phyloP scores from a whole-genome alignment of 2,329 filamentous ascomycete species.

The Dactylellina cionopaga region DNA sequence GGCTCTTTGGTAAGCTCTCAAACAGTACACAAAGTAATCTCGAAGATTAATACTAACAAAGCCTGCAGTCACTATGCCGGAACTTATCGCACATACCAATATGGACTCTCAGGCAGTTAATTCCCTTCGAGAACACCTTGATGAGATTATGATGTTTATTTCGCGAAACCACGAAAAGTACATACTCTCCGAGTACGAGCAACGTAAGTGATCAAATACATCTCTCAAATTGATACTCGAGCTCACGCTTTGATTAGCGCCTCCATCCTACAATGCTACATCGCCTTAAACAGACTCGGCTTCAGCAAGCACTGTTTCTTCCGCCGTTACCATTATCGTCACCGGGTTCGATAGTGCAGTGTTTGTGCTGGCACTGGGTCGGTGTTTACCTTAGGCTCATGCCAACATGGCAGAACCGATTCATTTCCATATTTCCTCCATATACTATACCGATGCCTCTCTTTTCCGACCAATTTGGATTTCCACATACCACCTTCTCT shows the following conservation, averaged over 20 bases:
- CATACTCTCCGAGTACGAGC: slow-evolving; percentile 81
- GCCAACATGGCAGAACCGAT: too few species aligned
- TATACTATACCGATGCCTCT: not conserved
- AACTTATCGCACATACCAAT: slow-evolving; percentile 95
- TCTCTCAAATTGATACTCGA: not conserved
- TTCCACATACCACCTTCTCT: too few species aligned
- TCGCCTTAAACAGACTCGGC: not conserved
- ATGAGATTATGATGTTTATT: slow-evolving; percentile 86
- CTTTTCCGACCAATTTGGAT: too few species aligned
- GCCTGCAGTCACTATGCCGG: slow-evolving; percentile 80
- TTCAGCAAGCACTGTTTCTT: too few species aligned
- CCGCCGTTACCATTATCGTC: too few species aligned
- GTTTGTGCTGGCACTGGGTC: too few species aligned
- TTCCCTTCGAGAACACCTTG: slow-evolving; percentile 86
- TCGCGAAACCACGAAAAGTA: slow-evolving; percentile 78
- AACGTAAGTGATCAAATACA: slow-evolving; percentile 65
- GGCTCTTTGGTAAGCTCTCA: slow-evolving; percentile 74
- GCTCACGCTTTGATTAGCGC: not conserved
- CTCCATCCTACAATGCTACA: slow-evolving; percentile 6
- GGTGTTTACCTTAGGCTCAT: too few species aligned
- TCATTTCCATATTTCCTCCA: too few species aligned
- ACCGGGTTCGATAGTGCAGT: too few species aligned
- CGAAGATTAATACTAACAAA: slow-evolving; percentile 11
- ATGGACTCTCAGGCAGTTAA: slow-evolving; percentile 94
- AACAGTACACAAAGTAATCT: too few species aligned